Conservation (phyloP, 164 flowering plant genomes). For the Saururus chinensis region DNA sequence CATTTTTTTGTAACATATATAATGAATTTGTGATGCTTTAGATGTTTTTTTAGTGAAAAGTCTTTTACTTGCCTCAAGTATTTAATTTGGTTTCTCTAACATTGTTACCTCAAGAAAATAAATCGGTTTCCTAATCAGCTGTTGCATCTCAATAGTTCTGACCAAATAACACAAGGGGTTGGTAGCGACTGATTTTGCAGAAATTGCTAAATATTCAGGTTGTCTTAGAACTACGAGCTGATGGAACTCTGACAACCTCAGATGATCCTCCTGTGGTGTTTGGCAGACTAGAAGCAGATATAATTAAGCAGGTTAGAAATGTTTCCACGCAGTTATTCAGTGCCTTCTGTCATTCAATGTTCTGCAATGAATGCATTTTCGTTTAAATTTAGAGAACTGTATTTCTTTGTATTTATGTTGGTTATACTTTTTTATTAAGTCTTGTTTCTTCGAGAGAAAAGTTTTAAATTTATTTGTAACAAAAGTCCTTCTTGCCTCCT, state of each 20-base stretch:
- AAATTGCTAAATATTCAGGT: conserved; percentile 32
- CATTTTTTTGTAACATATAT: not conserved
- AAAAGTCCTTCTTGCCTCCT: too few relatives aligned
- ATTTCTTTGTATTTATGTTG: too few relatives aligned
- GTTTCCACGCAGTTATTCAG: not conserved
- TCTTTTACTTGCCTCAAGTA: not conserved
- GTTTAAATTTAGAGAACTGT: too few relatives aligned
- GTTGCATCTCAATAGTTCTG: not conserved
- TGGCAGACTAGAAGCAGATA: conserved; percentile 54
- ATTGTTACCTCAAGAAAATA: too few relatives aligned
- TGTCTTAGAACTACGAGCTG: conserved; percentile 69
- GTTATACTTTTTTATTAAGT: too few relatives aligned
- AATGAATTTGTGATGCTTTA: not conserved
- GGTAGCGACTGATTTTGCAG: not conserved
- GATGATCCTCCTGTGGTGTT: conserved; percentile 86
- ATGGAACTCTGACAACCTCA: conserved; percentile 68
- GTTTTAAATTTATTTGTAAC: too few relatives aligned
- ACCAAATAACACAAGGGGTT: not conserved
- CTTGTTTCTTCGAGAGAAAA: too few relatives aligned
- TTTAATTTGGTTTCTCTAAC: not conserved
- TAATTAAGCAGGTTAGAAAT: conserved; percentile 46
- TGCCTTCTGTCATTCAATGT: too few relatives aligned
- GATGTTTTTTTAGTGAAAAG: too few relatives aligned
- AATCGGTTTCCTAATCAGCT: not conserved
- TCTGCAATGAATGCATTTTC: too few relatives aligned